Conservation (phyloP, 2,329 filamentous ascomycete species). For the Epicoccum nigrum region DNA sequence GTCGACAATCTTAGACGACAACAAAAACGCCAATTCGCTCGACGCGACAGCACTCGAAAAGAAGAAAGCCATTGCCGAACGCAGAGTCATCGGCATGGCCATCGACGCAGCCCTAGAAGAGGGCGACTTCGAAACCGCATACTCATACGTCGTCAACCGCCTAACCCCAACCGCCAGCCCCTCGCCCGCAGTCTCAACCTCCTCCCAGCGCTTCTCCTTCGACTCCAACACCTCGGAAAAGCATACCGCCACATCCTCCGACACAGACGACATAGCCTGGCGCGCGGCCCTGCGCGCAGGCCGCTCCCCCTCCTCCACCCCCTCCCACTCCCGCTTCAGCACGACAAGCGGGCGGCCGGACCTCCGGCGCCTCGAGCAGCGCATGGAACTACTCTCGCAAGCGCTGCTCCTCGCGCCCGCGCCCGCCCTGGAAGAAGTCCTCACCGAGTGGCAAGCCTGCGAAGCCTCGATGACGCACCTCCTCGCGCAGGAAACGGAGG, state of each 20-base stretch:
- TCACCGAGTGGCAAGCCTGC: slow-evolving; percentile 76
- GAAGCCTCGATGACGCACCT: slow-evolving; percentile 76
- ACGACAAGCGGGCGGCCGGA: slow-evolving; percentile 59
- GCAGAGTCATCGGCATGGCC: slow-evolving; percentile 78
- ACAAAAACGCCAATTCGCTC: slow-evolving; percentile 56
- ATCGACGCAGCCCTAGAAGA: slow-evolving; percentile 77
- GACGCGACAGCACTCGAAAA: slow-evolving; percentile 33
- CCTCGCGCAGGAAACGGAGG: slow-evolving; percentile 69
- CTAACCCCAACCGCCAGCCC: slow-evolving; percentile 51
- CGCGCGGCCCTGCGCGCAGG: slow-evolving; percentile 79
- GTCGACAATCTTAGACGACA: slow-evolving; percentile 43
- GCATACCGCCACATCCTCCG: slow-evolving; percentile 34
- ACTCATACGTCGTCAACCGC: slow-evolving; percentile 79
- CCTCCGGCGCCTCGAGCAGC: slow-evolving; percentile 76
- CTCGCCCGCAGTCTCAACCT: slow-evolving; percentile 30
- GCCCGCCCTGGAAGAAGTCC: slow-evolving; percentile 72
- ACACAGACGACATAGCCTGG: slow-evolving; percentile 74
- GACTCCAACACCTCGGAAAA: slow-evolving; percentile 19
- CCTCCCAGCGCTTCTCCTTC: slow-evolving; percentile 32
- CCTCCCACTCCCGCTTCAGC: slow-evolving; percentile 26
- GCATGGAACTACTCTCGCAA: slow-evolving; percentile 78
- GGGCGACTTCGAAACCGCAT: slow-evolving; percentile 84
- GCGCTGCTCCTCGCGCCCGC: slow-evolving; percentile 76
- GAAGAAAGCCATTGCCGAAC: slow-evolving; percentile 58
- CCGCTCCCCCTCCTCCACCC: slow-evolving; percentile 59